phyloP scores from a whole-genome alignment of 179 eudicot genomes.

The Spergularia azorica region DNA sequence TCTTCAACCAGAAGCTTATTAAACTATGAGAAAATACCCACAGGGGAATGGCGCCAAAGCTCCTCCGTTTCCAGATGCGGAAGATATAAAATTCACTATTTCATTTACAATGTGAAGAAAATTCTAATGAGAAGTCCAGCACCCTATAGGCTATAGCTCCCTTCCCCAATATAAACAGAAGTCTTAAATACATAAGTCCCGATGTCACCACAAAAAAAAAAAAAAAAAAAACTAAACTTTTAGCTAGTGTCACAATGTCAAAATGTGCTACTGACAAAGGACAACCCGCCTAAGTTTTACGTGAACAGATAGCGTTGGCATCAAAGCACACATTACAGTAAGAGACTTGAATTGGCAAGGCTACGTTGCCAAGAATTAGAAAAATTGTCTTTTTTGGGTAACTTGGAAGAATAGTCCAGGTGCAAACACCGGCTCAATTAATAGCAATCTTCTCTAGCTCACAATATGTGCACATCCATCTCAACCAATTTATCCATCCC shows the following conservation, averaged over 20 bases:
- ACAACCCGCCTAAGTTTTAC: background rate
- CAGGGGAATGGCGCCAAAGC: too few species aligned
- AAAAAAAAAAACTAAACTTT: too few species aligned
- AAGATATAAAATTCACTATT: background rate
- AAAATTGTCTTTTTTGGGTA: too few species aligned
- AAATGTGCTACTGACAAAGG: background rate
- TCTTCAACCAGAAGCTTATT: too few species aligned
- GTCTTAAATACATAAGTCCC: background rate
- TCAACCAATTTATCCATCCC: background rate
- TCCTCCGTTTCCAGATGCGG: too few species aligned
- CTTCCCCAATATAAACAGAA: background rate
- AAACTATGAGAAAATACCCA: too few species aligned
- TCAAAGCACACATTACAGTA: slow-evolving; percentile 1
- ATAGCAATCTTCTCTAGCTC: background rate
- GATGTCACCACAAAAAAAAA: too few species aligned
- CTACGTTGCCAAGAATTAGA: too few species aligned
- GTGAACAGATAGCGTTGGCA: background rate
- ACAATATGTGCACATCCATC: background rate
- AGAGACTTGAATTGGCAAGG: too few species aligned
- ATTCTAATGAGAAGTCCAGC: background rate
- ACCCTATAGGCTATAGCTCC: background rate
- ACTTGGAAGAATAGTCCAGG: background rate
- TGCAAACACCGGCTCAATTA: background rate
- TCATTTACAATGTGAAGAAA: background rate
- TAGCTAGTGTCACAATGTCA: too few species aligned